Conservation (phyloP, 2,329 filamentous ascomycete species). For the Leptoxyphium fumago region DNA sequence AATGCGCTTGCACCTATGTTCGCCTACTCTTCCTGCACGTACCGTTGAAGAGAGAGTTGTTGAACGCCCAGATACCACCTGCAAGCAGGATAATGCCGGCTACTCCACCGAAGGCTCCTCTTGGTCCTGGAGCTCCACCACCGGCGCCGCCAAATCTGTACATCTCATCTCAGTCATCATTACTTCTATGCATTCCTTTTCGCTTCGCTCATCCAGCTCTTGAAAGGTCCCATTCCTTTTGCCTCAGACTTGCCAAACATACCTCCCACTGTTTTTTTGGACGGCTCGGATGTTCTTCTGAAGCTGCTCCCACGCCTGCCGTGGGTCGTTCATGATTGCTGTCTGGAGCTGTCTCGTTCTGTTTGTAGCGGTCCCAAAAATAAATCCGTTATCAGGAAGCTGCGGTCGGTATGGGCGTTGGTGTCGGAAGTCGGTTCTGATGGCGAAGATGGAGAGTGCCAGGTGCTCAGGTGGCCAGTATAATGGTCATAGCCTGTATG, state of each 20-base stretch:
- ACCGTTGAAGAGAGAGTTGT: constrained; percentile 58
- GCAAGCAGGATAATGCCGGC: constrained; percentile 37
- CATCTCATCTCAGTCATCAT: neutral
- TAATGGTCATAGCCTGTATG: neutral
- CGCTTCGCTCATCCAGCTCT: no score
- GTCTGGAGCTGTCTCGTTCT: neutral
- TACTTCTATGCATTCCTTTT: no score
- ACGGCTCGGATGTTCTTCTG: constrained; percentile 42
- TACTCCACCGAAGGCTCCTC: constrained; percentile 39
- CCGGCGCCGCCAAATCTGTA: constrained; percentile 32
- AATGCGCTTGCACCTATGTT: neutral
- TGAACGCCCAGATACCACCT: constrained; percentile 39
- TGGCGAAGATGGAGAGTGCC: neutral
- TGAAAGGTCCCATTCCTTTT: no score
- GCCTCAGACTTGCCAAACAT: constrained; percentile 2
- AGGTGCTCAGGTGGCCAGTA: no score
- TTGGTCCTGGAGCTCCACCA: constrained; percentile 33
- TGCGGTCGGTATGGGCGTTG: neutral
- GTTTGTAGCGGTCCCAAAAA: no score
- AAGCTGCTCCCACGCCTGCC: constrained; percentile 51
- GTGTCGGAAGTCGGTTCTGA: neutral
- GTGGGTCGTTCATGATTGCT: constrained; percentile 35
- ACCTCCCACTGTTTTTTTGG: constrained; percentile 33
- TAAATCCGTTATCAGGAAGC: no score
- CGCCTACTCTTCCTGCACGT: constrained; percentile 9